These are phyloP conservation scores for Venturia pyrina DNA, from an alignment of 2,329 filamentous ascomycete genomes.

Conservation along the genomic window DNA sequence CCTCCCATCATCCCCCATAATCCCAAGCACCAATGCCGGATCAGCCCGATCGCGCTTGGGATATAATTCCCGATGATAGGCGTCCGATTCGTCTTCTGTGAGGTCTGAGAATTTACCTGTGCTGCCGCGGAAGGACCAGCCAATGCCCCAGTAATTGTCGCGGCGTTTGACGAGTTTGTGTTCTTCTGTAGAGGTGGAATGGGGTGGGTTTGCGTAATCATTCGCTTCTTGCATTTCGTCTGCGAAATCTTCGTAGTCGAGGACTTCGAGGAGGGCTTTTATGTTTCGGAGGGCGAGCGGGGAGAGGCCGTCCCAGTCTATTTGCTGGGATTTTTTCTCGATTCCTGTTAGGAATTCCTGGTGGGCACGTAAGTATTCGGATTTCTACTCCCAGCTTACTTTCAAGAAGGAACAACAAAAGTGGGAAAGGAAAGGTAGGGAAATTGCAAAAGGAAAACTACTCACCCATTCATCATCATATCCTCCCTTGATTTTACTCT, in stretches of 20 bases:
- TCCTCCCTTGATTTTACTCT: background rate
- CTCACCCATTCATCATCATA: background rate
- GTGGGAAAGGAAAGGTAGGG: no score
- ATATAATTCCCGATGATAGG: background rate
- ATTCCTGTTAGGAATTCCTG: background rate
- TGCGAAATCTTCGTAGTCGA: background rate
- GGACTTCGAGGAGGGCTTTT: background rate
- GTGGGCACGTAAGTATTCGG: no score
- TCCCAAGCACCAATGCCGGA: background rate
- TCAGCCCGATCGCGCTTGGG: background rate
- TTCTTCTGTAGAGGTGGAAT: background rate
- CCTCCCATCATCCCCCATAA: background rate
- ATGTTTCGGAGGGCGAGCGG: background rate
- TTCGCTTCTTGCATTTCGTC: background rate
- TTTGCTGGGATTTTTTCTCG: background rate
- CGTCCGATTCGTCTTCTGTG: background rate
- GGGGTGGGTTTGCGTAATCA: background rate
- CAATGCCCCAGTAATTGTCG: background rate
- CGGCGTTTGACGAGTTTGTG: background rate
- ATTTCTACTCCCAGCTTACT: no score
- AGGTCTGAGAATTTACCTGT: background rate
- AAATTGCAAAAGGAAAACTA: background rate
- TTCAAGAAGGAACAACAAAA: no score
- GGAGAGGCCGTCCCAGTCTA: background rate
- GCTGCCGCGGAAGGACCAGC: background rate